Conservation (phyloP, 2,329 filamentous ascomycete species). For the Venturia aucupariae region DNA sequence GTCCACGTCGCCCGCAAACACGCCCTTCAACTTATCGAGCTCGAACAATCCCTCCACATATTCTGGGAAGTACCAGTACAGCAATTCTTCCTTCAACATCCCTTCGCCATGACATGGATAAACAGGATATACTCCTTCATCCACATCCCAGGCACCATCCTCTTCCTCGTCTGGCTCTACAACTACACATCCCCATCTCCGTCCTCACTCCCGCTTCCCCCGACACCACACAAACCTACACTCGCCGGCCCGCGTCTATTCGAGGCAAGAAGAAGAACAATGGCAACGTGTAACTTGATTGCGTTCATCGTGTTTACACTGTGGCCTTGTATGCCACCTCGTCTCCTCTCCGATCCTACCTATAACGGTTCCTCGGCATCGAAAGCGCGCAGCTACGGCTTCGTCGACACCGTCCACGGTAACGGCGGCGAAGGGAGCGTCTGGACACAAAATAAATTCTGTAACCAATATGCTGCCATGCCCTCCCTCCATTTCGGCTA, state of each 20-base stretch:
- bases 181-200: constrained; percentile 48
- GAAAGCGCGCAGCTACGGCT: constrained; percentile 51
- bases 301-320: constrained; percentile 51
- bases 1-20: constrained; percentile 60
- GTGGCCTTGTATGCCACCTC: constrained; percentile 54
- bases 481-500: constrained; percentile 69
- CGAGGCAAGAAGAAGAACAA: constrained; percentile 45
- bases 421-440: constrained; percentile 53
- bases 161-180: constrained; percentile 58
- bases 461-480: constrained; percentile 63
- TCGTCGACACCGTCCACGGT: constrained; percentile 51
- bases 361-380: constrained; percentile 48
- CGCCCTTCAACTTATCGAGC: constrained; percentile 56
- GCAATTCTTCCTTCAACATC: constrained; percentile 44
- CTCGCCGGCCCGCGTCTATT: constrained; percentile 44
- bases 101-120: constrained; percentile 55
- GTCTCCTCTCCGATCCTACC: constrained; percentile 43
- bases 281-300: constrained; percentile 50
- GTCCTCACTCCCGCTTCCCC: constrained; percentile 15
- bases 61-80: constrained; percentile 59
- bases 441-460: constrained; percentile 65
- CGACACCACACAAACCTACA: constrained; percentile 18
- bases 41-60: constrained; percentile 56
- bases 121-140: constrained; percentile 70
- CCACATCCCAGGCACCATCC: constrained; percentile 67